Base-by-base conservation (phyloP, 352 stramenopile genomes). In the Globisporangium lucens region DNA sequence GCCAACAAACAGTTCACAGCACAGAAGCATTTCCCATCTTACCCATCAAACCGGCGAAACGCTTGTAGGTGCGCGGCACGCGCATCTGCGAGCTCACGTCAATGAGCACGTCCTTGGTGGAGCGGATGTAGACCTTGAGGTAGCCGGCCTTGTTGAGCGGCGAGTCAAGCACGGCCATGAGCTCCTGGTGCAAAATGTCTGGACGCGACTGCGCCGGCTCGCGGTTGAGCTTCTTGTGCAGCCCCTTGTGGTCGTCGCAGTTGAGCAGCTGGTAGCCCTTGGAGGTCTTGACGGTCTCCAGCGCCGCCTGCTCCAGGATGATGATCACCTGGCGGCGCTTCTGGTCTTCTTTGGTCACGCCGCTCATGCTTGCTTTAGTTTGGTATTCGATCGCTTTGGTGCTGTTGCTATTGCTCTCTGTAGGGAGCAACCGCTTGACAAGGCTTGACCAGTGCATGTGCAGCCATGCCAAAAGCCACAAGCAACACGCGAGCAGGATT, bases 221-320 rank as follows among this genome's bases (percentile, higher is more conserved):
- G 70, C 96, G 97, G 71, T 97, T 95, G 73, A 97, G 91, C 73
- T 98, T 98, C 71, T 97, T 97, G 75, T 98, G 92, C 47, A 98
- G 73, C 20, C 82, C 82, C 66, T 97, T 95, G 78, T 99, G 98
- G 85, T 99, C 98, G 78, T 99, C 98, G 73, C 97, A 99, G 86
- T 99, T 99, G 46, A 99, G 90, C 66, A 99, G 85, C 82, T 99
- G 96, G 75, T 99, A 99, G 57, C 98, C 93, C 70, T 98, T 98
- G 61, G 95, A 97, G 49, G 98, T 99, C 87, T 99, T 99, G 38
- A 99, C 97, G 33, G 97, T 99, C 89, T 99, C 98, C 43, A 99
- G 86, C 57, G 89, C 94, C 46, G 98, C 98, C 77, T 99, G 92
- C 80, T 99, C 97, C 56, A 99, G 84, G 63, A 99, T 91, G 47